phyloP scores from a whole-genome alignment of 495 filamentous ascomycete genomes.

The Bacidia rubella region DNA sequence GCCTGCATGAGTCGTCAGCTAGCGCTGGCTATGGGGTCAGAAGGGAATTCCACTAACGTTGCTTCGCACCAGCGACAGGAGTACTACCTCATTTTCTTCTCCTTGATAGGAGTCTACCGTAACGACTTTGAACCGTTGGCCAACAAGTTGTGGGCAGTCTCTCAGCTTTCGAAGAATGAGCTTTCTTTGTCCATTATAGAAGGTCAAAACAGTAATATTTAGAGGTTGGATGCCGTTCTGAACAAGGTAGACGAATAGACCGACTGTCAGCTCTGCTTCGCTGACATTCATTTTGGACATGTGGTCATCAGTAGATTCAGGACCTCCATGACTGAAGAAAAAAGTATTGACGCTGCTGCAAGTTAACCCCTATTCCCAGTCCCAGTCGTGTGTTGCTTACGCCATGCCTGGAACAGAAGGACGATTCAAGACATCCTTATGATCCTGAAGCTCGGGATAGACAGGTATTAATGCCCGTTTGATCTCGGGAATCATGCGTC shows the following conservation, averaged over 20 bases:
- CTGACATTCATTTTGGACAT: constrained; percentile 56
- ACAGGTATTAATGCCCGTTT: constrained; percentile 49
- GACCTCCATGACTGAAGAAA: constrained; percentile 60
- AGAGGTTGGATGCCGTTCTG: constrained; percentile 43
- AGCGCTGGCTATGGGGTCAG: not conserved
- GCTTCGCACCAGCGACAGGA: constrained; percentile 76
- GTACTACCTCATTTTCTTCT: constrained; percentile 78
- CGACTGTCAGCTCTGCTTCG: constrained; percentile 67
- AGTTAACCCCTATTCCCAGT: not conserved
- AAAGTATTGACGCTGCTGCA: constrained; percentile 38
- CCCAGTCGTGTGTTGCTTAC: too few species aligned
- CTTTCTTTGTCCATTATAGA: constrained; percentile 80
- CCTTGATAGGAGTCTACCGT: constrained; percentile 94
- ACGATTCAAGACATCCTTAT: constrained; percentile 47
- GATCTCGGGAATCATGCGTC: constrained; percentile 61
- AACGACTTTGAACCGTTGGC: constrained; percentile 46
- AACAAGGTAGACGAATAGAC: constrained; percentile 58
- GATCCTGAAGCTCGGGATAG: constrained; percentile 57
- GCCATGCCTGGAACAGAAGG: constrained; percentile 67
- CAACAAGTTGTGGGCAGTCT: constrained; percentile 34
- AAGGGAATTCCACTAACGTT: constrained; percentile 22
- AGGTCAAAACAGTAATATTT: constrained; percentile 76
- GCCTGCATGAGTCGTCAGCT: not conserved
- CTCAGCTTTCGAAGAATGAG: constrained; percentile 41
- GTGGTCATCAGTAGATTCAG: constrained; percentile 50